A percentile compares a stretch with the other conserved stretches of the same genome.
phyloP scores from a whole-genome alignment of 768 basidiomycete species.

The Hericium coralloides region DNA sequence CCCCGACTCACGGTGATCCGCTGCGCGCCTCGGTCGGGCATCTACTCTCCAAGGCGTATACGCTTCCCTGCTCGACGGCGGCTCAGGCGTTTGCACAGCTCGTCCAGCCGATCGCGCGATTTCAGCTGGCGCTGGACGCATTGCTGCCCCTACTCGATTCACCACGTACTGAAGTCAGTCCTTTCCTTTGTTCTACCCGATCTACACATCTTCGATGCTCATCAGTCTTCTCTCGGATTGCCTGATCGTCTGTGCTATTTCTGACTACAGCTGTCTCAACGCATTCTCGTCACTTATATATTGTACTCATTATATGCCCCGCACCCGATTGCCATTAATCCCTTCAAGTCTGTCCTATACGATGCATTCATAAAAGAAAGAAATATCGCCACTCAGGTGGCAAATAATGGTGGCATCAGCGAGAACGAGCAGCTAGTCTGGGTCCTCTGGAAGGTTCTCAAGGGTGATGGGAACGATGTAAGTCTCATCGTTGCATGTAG shows the following conservation, averaged over 20 bases:
- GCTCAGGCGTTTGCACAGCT: slow-evolving; percentile 69
- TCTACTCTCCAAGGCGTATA: slow-evolving; percentile 55
- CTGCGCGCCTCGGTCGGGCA: slow-evolving; percentile 58
- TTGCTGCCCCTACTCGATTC: slow-evolving; percentile 62
- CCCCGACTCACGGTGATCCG: slow-evolving; percentile 34
- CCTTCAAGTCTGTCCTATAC: slow-evolving; percentile 68
- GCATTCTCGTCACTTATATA: slow-evolving; percentile 73
- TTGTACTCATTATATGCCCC: slow-evolving; percentile 75
- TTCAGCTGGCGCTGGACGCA: slow-evolving; percentile 79
- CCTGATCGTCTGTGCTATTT: background rate
- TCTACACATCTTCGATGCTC: background rate
- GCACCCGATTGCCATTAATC: slow-evolving; percentile 71
- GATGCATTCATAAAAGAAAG: slow-evolving; percentile 62
- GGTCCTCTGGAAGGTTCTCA: slow-evolving; percentile 83
- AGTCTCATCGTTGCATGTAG: slow-evolving; percentile 18
- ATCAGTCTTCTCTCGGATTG: background rate
- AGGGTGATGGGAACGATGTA: slow-evolving; percentile 77
- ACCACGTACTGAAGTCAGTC: slow-evolving; percentile 13
- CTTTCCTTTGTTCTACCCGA: background rate
- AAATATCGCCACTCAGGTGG: slow-evolving; percentile 44
- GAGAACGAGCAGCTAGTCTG: slow-evolving; percentile 74
- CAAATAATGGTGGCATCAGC: slow-evolving; percentile 39
- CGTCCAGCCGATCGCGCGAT: slow-evolving; percentile 66
- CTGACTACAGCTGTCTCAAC: slow-evolving; percentile 48
- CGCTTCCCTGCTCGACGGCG: slow-evolving; percentile 68